Percentiles rank a stretch among this genome's conserved stretches.
Conservation (phyloP, 164 flowering plant genomes). For the Vitis labrusca region DNA sequence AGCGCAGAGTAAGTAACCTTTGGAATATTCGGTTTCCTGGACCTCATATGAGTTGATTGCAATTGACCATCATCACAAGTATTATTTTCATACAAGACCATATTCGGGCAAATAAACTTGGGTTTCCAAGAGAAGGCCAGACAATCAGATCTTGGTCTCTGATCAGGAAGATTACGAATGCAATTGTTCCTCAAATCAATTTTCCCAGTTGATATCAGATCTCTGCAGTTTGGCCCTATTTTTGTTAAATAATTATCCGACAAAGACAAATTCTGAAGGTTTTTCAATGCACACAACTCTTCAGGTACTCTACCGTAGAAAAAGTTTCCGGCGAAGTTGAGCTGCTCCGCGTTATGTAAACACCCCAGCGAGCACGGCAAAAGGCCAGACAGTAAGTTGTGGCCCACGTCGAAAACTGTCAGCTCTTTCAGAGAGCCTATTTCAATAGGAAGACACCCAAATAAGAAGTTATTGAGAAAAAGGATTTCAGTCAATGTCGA, state of each 20-base stretch:
- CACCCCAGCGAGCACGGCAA: conserved; percentile 37
- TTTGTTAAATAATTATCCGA: conserved; percentile 35
- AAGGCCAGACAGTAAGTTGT: conserved; percentile 30
- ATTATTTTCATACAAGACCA: background rate
- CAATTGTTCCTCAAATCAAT: conserved; percentile 41
- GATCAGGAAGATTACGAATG: conserved; percentile 31
- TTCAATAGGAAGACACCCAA: conserved; percentile 38
- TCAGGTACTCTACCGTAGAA: conserved; percentile 44
- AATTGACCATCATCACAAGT: conserved; percentile 23
- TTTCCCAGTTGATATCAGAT: conserved; percentile 22
- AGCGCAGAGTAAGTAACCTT: too few species aligned
- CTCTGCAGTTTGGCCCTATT: conserved; percentile 35
- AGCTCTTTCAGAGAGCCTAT: conserved; percentile 22
- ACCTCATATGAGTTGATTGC: too few species aligned
- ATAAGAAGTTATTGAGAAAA: conserved; percentile 24
- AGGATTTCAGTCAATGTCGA: conserved; percentile 23
- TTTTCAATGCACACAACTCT: conserved; percentile 23
- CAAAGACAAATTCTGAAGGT: conserved; percentile 27
- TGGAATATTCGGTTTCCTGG: too few species aligned
- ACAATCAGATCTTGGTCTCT: conserved; percentile 37
- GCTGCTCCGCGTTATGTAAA: conserved; percentile 23
- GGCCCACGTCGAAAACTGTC: conserved; percentile 25
- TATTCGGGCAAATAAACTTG: conserved; percentile 12
- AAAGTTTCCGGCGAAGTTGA: conserved; percentile 29
- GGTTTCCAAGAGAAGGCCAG: conserved; percentile 17